A percentile compares a stretch with the other conserved stretches of the same genome.
These are phyloP conservation scores for Cladosporium velox DNA, from an alignment of 2,329 filamentous ascomycete genomes.

Conservation along the genomic window DNA sequence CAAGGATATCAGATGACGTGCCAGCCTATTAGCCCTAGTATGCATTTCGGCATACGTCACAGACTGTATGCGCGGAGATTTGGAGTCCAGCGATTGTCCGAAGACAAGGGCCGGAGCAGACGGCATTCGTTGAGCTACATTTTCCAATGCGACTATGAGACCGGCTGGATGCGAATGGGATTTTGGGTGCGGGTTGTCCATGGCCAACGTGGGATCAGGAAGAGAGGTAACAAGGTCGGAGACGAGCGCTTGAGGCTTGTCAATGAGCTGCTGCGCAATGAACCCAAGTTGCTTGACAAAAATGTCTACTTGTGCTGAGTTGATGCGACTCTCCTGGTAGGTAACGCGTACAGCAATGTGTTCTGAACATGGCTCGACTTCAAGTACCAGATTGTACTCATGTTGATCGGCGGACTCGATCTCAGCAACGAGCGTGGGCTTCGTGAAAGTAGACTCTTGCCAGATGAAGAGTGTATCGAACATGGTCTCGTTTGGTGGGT, in stretches of 20 bases:
- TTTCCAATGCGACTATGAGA: conserved; percentile 31
- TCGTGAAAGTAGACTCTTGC: conserved; percentile 66
- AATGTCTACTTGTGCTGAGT: conserved; percentile 55
- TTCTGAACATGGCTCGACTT: conserved; percentile 65
- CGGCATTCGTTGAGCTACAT: conserved; percentile 54
- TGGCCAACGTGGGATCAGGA: conserved; percentile 37
- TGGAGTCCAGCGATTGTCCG: conserved; percentile 50
- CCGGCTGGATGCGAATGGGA: conserved; percentile 30
- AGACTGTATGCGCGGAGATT: conserved; percentile 40
- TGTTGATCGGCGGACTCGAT: conserved; percentile 67
- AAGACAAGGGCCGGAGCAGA: conserved; percentile 66
- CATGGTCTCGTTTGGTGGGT: conserved; percentile 57
- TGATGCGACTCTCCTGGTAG: conserved; percentile 57
- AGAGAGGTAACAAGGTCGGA: conserved; percentile 36
- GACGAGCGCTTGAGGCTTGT: conserved; percentile 39
- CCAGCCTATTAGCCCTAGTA: conserved; percentile 63
- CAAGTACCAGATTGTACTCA: conserved; percentile 74
- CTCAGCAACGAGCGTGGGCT: conserved; percentile 51
- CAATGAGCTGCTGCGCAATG: conserved; percentile 50
- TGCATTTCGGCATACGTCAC: conserved; percentile 70
- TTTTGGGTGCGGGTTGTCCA: conserved; percentile 43
- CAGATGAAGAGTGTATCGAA: conserved; percentile 84
- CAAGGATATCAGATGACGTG: conserved; percentile 53
- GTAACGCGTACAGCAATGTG: conserved; percentile 56
- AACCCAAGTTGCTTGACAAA: conserved; percentile 64